Evolutionary conservation across 768 basidiomycete species (phyloP).

Genomic region (Podaxis sp.): DNA sequence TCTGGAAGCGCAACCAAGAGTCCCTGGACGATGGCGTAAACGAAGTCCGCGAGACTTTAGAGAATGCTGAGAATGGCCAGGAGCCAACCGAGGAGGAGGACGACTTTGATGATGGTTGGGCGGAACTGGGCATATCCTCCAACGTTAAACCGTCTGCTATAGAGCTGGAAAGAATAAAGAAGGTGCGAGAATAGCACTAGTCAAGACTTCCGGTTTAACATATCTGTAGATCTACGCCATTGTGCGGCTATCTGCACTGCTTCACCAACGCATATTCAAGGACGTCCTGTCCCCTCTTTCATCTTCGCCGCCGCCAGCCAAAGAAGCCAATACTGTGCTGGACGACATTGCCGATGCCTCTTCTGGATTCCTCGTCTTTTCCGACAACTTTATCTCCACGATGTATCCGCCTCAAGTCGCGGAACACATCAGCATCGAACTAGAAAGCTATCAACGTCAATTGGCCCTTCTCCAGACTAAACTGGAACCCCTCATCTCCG

Average conservation of each 20-base stretch:
- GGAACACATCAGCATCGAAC: constrained; percentile 36
- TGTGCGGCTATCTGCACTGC: constrained; percentile 55
- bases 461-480: constrained; percentile 36
- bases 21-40: constrained; percentile 60
- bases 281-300: constrained; percentile 42
- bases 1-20: constrained; percentile 51
- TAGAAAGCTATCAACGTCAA: constrained; percentile 36
- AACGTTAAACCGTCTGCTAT: constrained; percentile 41
- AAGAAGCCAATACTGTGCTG: constrained; percentile 31
- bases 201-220: constrained; percentile 7
- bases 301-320: constrained; percentile 18
- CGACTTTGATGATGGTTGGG: constrained; percentile 59
- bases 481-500: constrained; percentile 25
- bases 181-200: constrained; percentile 36
- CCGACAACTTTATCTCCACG: constrained; percentile 69
- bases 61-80: constrained; percentile 36
- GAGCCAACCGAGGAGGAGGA: constrained; percentile 32
- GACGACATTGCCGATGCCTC: constrained; percentile 55
- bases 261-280: constrained; percentile 61
- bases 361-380: constrained; percentile 46
- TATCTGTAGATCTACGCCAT: constrained; percentile 53
- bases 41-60: constrained; percentile 54
- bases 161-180: constrained; percentile 60
- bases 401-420: constrained; percentile 65
- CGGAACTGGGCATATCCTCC: constrained; percentile 57